A percentile compares a stretch with the other conserved stretches of the same genome.
These are phyloP conservation scores for Gastrolobium bilobum DNA, from an alignment of 306 rosid genomes.

Conservation along the genomic window DNA sequence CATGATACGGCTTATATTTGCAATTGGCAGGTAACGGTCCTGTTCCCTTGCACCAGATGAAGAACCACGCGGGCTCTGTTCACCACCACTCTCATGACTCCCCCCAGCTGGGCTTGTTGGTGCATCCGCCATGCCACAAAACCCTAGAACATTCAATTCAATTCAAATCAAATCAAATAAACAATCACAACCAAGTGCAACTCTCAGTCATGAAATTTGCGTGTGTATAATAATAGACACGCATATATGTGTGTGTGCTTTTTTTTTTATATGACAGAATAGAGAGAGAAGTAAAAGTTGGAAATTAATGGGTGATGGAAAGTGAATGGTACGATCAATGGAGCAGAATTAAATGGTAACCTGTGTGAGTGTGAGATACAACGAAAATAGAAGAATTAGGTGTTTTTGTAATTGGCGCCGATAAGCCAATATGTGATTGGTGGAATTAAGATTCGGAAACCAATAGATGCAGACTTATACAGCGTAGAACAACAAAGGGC, in stretches of 20 bases:
- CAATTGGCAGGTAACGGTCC: constrained; percentile 86
- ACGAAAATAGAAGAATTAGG: too few relatives aligned
- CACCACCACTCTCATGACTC: constrained; percentile 90
- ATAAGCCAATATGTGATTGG: too few relatives aligned
- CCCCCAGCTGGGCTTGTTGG: constrained; percentile 75
- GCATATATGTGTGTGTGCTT: not conserved
- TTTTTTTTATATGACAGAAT: not conserved
- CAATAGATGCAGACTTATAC: too few relatives aligned
- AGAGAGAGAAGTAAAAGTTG: not conserved
- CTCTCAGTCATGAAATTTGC: not conserved
- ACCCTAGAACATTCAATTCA: constrained; percentile 28
- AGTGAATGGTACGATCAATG: constrained; percentile 25
- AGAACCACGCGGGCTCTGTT: constrained; percentile 73
- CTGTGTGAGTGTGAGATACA: too few relatives aligned
- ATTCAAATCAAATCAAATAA: constrained; percentile 18
- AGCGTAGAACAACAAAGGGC: too few relatives aligned
- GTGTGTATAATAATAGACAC: not conserved
- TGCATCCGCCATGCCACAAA: constrained; percentile 73
- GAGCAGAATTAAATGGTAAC: not conserved
- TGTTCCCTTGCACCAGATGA: constrained; percentile 67
- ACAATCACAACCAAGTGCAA: not conserved
- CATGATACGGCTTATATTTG: constrained; percentile 94
- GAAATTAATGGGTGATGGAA: constrained; percentile 12
- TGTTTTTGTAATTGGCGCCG: too few relatives aligned
- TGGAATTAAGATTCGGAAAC: too few relatives aligned